phyloP scores from a whole-genome alignment of 495 filamentous ascomycete genomes.

The Daldinia bambusicola region DNA sequence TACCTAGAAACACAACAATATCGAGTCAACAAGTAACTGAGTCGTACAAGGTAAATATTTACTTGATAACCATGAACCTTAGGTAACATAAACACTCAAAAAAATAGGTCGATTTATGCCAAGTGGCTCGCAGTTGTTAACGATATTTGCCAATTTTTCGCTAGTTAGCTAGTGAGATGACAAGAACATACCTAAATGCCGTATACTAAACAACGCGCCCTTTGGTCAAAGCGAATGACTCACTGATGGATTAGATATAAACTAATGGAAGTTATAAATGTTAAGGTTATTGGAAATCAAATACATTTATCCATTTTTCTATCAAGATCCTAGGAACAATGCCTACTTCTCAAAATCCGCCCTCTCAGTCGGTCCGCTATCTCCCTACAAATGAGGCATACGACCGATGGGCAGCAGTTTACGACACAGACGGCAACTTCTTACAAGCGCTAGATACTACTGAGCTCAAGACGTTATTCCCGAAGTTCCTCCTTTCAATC shows the following conservation, averaged over 20 bases:
- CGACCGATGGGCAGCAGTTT: constrained; percentile 54
- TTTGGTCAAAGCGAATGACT: constrained; percentile 23
- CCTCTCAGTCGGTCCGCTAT: constrained; percentile 36
- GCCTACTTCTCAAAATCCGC: constrained; percentile 16
- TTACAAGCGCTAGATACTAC: constrained; percentile 74
- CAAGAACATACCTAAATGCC: too few species aligned
- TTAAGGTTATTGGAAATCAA: background rate
- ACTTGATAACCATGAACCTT: too few species aligned
- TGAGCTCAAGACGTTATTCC: constrained; percentile 65
- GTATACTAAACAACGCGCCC: background rate
- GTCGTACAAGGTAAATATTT: too few species aligned
- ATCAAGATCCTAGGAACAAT: constrained; percentile 7
- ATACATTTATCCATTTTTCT: background rate
- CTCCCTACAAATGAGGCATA: constrained; percentile 49
- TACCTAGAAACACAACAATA: background rate
- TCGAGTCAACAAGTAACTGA: background rate
- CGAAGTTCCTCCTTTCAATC: constrained; percentile 59
- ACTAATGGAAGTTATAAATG: constrained; percentile 1
- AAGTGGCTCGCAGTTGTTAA: constrained; percentile 22
- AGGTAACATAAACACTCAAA: too few species aligned
- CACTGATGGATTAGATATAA: background rate
- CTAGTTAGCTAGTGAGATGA: too few species aligned
- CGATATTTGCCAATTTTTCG: background rate
- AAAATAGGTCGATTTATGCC: background rate
- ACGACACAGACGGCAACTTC: constrained; percentile 80